Conservation (phyloP, 257 asterid genomes). For the Nicotiana benthamiana region DNA sequence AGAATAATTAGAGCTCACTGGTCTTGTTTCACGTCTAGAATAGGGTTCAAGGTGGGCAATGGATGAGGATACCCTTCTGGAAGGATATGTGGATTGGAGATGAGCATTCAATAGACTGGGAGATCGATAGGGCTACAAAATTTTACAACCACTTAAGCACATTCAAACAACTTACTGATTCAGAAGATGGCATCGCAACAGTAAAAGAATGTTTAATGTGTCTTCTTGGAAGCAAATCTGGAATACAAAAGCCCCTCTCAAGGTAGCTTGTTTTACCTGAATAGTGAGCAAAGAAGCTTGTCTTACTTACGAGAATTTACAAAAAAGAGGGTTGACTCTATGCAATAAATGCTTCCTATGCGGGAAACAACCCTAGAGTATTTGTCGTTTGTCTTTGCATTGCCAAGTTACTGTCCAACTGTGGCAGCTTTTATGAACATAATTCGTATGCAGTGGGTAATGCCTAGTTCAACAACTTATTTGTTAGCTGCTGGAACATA, state of each 20-base stretch:
- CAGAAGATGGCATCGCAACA: neutral
- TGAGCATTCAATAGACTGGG: neutral
- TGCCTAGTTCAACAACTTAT: no score
- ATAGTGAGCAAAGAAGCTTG: neutral
- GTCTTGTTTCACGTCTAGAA: neutral
- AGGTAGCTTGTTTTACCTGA: neutral
- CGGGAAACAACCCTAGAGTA: no score
- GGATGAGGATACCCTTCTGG: neutral
- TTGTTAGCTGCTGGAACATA: no score
- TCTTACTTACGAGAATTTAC: no score
- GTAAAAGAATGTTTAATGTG: neutral
- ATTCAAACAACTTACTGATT: neutral
- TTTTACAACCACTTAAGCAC: neutral
- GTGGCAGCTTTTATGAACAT: no score
- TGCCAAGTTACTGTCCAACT: no score
- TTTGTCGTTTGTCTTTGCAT: no score
- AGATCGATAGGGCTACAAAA: neutral
- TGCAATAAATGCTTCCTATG: no score
- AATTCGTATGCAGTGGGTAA: no score
- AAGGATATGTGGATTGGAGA: neutral
- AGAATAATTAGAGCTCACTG: neutral
- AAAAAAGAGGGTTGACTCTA: no score
- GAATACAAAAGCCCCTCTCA: neutral
- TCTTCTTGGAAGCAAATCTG: conserved; percentile 3
- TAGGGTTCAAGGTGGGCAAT: neutral